These are phyloP conservation scores for Lentinula aciculospora DNA, from an alignment of 768 basidiomycete species.

Conservation along the genomic window DNA sequence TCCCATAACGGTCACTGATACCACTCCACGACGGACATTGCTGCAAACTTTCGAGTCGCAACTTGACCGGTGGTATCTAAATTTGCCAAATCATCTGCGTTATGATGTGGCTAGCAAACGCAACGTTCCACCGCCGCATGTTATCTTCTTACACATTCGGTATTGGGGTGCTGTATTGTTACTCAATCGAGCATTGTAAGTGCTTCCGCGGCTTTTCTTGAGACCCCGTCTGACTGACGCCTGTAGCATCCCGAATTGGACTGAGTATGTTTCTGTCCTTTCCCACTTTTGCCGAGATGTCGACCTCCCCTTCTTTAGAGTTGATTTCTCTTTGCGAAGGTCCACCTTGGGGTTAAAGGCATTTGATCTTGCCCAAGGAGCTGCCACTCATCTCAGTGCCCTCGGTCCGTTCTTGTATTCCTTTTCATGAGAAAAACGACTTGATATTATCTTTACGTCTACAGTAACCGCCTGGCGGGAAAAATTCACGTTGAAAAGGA, in stretches of 20 bases:
- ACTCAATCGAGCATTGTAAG: constrained; percentile 77
- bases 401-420: constrained; percentile 45
- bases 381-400: constrained; percentile 65
- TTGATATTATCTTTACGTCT: neutral
- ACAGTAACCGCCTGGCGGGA: constrained; percentile 59
- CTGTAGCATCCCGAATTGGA: constrained; percentile 67
- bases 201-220: constrained; percentile 10
- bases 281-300: neutral
- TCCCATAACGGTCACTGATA: constrained; percentile 51
- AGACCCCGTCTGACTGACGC: neutral
- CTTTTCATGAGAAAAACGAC: too few species aligned
- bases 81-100: constrained; percentile 57
- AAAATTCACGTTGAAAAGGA: constrained; percentile 52
- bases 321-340: constrained; percentile 37
- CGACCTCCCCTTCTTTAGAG: constrained; percentile 21
- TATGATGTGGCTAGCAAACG: constrained; percentile 54
- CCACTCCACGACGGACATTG: constrained; percentile 39
- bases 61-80: constrained; percentile 71
- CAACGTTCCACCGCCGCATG: constrained; percentile 52
- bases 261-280: constrained; percentile 37
- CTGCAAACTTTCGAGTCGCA: constrained; percentile 55
- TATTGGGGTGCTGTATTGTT: constrained; percentile 75
- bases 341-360: constrained; percentile 55
- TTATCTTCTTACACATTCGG: constrained; percentile 64
- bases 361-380: constrained; percentile 70